Base-by-base conservation (phyloP, 352 stramenopile species). In the Nothophytophthora sp. region DNA sequence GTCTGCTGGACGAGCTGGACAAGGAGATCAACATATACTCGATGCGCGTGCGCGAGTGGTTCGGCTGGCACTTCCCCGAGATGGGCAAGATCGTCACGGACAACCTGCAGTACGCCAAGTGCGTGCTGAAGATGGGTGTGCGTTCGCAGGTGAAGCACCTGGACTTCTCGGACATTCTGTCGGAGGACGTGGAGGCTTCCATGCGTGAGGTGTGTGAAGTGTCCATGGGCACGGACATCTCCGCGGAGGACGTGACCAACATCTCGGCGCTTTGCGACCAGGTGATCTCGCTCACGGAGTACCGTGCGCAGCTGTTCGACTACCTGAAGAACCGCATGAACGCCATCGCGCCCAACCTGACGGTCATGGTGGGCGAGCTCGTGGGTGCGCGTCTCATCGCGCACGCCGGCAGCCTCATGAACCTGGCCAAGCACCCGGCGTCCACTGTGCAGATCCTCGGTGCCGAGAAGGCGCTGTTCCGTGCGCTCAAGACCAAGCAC, bases 1-100 rank as follows among this genome's bases (percentile, higher is more conserved):
- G 96, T 11, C 78, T 99, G 38, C 78, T 99, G 12, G 98, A 99
- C 80, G 97, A 99, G 71, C 84, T 99, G 13, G 98, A 99, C 87
- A 99, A 99, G 88, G 98, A 99, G 79, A 99, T 99, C 76, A 99
- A 99, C 83, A 99, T 96, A 51, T 99, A 99, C 83, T 98, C 98
- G 37, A 99, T 99, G 98, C 83, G 98, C 56, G 97, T 99, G 39
- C 97, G 97, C 50, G 98, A 99, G 82, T 99, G 98, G 98, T 98
- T 98, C 63, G 94, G 95, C 56, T 98, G 95, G 95, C 95, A 98
- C 73, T 95, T 98, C 52, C 92, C 89, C 13, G 97, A 99, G 64
- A 96, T 99, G 76, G 92, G 94, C 69, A 98, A 98, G 73, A 97
- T 99, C 36, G 84, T 99, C 27, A 96, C 90, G 33, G 97, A 99